Evolutionary conservation across 768 basidiomycete genomes (phyloP), one percentile per base, ranked within the genome.

Genomic region (Lentinus brumalis): DNA sequence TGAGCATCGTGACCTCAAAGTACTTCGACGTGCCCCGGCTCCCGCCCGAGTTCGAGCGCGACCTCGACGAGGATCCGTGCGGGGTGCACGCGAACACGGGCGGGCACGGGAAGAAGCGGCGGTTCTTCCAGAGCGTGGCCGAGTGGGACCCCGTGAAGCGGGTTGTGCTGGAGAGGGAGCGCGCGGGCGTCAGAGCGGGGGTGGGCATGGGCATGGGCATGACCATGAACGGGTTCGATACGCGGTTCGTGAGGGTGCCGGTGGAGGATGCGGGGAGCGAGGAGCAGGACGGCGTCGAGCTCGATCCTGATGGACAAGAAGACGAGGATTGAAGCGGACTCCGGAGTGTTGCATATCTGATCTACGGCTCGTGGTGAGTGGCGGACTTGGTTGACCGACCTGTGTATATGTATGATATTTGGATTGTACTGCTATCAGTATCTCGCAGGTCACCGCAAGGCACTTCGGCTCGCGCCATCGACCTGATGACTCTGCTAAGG

Each of bases 1-100:
- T 91, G 86, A 89, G 87, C 65, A 77, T 90, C 50, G 54, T 87
- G 51, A 88, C 86, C 16, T 84, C 83, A 59, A 79, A 83, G 56
- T 85, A 82, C 62, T 76, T 82, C 58, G 83, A 87, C 45, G 75
- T 81, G 0, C 81, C 83, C 0, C 57, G 67, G 6, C 76, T 81
- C 11, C 57, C 62, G 41, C 49, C 62, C 10, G 62, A 57, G 39
- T 35, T 46, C 52, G 56, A 57, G 41, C 41, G 54, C 53, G 46
- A 51, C 21, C n/a, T n/a, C 50, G 32, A 18, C 41, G 50, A 51
- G 30, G 62, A 56, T 7, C 83, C 80, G 55, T 73, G 78, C 40
- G 77, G 76, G 52, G 67, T 66, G 18, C 78, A 73, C 58, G 75
- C 74, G 32, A 77, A 81, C 60, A 63, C 56, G 31, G 56, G 56